Evolutionary conservation across 2,329 filamentous ascomycete species (phyloP), one percentile per base, ranked within the genome.

Genomic region (Allantophomopsis cytisporea): DNA sequence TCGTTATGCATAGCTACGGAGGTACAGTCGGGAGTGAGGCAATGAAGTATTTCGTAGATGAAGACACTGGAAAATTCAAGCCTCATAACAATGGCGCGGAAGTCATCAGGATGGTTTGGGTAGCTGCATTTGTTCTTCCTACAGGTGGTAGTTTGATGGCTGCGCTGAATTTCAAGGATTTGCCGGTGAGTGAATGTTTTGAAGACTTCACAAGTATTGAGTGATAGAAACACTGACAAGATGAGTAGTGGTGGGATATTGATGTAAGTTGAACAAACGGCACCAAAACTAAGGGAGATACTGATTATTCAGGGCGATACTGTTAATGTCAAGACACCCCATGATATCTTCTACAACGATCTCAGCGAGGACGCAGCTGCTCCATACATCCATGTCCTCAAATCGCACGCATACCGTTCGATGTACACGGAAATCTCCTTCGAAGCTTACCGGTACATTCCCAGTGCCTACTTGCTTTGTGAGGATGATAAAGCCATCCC

Each of bases 1-100:
- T 64, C 3, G 40, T 59, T 7, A 48, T 55, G 17, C 60, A 64
- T 36, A 60, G 56, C 13, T 64, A 61, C 50, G 54, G 57, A 4
- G 61, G 60, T 5, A 49, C 58, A 0, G 47, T 59, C 1, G 54
- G 48, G 1, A 52, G 54, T 5, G 54, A 60, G 40, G 54, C 53
- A 15, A 36, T 36, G 13, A 36, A 36, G 34, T 18, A 36, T 18
- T 36, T 36, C 11, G 13, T 36, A n/a, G 34, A 18, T 36, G 34
- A 36, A 14, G 16, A 16, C 4, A 12, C 13, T 12, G 34, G 34
- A 12, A 3, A 15, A 16, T 20, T 20, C 18, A 20, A 20, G 7
- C 7, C 18, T 7, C 7, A 20, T 7, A 16, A 15, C 12, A 16
- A 16, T 13, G 17, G 17, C 5, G 34, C 13, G 4, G 16, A 18